Evolutionary conservation across 2,329 filamentous ascomycete genomes (phyloP), one percentile per base, ranked within the genome.

Genomic region (Salinomyces thailandicus): DNA sequence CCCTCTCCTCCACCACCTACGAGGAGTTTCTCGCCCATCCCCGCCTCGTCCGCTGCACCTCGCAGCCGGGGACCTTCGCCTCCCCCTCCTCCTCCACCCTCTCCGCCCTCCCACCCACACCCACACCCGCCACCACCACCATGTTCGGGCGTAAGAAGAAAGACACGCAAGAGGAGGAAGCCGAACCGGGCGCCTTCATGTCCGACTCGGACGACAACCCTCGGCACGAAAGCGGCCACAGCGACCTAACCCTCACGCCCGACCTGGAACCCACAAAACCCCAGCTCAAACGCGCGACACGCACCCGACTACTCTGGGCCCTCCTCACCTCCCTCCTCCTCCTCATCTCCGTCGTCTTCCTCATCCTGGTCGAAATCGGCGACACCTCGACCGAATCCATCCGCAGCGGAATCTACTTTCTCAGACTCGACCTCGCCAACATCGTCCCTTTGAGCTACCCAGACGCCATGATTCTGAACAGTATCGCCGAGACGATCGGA

Each of bases 401-500:
- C 5, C 67, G 87, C 20, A 73, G 72, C 41, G 64, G 75, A 39
- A 84, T 83, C 49, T 94, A 82, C 64, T 91, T 95, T 61, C 80
- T 93, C 60, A 81, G 79, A 50, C 74, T 95, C 51, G 74, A 93
- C 60, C 72, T 95, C 33, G 75, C 82, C 48, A 73, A 93, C 52
- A 81, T 95, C 55, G 79, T 94, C 38, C 81, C 82, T 0, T 66
- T 75, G 20, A 76, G 73, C 4, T 73, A 84, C 12, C 79, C 81
- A 28, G 81, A 86, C 55, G 76, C 77, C 7, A 63, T 71, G 16
- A 70, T 94, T 31, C 81, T 93, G 61, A 93, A 93, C 66, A 85
- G 79, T 31, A 86, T 94, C 47, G 85, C 86, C 3, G 79, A 84
- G 35, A 84, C 81, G 15, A 68, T 95, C 36, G 89, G 87, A 18